A percentile compares a stretch with the other conserved stretches of the same genome.
phyloP scores from a whole-genome alignment of 1,139 yeast species.

The Nadsonia starkeyi-henricii region DNA sequence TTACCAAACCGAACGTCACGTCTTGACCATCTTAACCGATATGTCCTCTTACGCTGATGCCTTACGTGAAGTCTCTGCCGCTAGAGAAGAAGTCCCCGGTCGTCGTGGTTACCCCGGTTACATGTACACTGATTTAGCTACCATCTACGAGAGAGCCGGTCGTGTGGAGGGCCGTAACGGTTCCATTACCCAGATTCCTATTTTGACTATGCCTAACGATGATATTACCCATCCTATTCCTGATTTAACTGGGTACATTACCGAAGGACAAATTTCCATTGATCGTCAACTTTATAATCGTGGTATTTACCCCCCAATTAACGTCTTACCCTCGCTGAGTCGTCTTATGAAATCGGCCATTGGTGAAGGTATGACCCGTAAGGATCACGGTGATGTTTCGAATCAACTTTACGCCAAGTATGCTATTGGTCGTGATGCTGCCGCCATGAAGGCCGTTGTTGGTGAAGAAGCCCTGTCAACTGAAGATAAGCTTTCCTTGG shows the following conservation, averaged over 20 bases:
- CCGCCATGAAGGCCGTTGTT: conserved; percentile 99
- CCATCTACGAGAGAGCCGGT: conserved; percentile 98
- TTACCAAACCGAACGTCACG: conserved; percentile 98
- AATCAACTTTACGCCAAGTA: conserved; percentile 97
- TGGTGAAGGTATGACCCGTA: conserved; percentile 99
- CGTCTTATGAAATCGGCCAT: conserved; percentile 98
- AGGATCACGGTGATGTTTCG: conserved; percentile 98
- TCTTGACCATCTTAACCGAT: conserved; percentile 91
- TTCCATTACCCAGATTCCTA: conserved; percentile 96
- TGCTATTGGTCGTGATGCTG: conserved; percentile 99
- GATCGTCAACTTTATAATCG: conserved; percentile 94
- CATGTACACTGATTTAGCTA: conserved; percentile 98
- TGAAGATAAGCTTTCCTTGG: conserved; percentile 93
- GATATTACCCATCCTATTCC: conserved; percentile 99
- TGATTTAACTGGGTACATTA: conserved; percentile 97
- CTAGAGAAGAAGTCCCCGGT: conserved; percentile 99
- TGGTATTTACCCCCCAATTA: conserved; percentile 97
- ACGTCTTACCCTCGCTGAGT: conserved; percentile 90
- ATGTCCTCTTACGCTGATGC: conserved; percentile 99
- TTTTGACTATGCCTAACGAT: conserved; percentile 98
- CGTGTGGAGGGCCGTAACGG: conserved; percentile 99
- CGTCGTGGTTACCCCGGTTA: conserved; percentile 99
- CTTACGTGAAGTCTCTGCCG: conserved; percentile 97
- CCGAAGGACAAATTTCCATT: conserved; percentile 95
- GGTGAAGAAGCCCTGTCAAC: conserved; percentile 98